These are phyloP conservation scores for Linnemannia hyalina DNA, from an alignment of 192 early-diverging fungal species.

Conservation along the genomic window DNA sequence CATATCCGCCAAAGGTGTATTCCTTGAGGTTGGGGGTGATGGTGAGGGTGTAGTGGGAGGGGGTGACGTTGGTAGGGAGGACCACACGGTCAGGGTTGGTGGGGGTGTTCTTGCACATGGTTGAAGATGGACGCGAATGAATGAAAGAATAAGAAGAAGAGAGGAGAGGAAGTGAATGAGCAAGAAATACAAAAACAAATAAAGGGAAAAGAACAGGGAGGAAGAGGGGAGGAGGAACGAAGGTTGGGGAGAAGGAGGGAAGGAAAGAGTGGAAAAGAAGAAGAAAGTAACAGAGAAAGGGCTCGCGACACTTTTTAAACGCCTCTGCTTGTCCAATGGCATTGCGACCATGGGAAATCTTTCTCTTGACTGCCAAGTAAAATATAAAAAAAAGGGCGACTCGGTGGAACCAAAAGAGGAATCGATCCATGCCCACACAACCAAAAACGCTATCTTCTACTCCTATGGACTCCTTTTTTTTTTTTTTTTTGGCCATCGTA, in stretches of 20 bases:
- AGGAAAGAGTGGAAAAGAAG: not conserved
- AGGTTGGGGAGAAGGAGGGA: not conserved
- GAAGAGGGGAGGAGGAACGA: not conserved
- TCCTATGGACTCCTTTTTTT: not conserved
- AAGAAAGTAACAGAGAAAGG: not conserved
- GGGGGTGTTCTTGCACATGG: slow-evolving; percentile 39
- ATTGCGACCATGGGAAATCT: not conserved
- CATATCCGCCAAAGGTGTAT: slow-evolving; percentile 83
- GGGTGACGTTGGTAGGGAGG: slow-evolving; percentile 86
- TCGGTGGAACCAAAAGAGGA: not conserved
- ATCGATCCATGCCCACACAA: not conserved
- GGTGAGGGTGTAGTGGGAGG: slow-evolving; percentile 83
- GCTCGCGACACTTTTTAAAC: not conserved
- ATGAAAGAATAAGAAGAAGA: not conserved
- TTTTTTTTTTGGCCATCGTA: too few relatives aligned
- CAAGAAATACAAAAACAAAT: not conserved
- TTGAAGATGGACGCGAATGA: not conserved
- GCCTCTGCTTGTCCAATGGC: not conserved
- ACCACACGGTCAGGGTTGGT: slow-evolving; percentile 71
- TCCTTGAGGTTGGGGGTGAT: slow-evolving; percentile 84
- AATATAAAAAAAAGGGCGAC: not conserved
- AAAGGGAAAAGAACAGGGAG: not conserved
- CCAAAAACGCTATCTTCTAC: not conserved
- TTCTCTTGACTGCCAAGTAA: not conserved
- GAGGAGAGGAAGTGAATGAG: not conserved